Percentiles rank a stretch among this genome's conserved stretches.
Evolutionary conservation across 768 basidiomycete species (phyloP).

Genomic region (Suillus bovinus): DNA sequence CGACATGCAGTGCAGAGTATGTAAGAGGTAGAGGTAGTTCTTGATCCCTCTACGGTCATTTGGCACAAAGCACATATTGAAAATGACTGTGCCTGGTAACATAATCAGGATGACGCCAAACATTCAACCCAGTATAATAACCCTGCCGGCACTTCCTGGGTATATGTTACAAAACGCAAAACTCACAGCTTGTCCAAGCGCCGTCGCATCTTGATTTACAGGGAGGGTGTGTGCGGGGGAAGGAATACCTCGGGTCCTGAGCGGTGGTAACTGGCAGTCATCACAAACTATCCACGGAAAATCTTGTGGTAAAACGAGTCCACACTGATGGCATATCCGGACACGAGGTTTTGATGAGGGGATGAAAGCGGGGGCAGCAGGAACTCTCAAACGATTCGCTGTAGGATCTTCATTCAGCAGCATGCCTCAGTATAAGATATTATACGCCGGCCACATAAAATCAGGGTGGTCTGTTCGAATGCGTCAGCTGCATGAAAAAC

Average conservation of each 20-base stretch:
- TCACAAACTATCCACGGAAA: slow-evolving; percentile 5
- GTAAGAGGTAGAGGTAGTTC: not conserved
- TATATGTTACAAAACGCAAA: not conserved
- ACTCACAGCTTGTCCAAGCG: slow-evolving; percentile 9
- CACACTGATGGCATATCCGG: slow-evolving; percentile 4
- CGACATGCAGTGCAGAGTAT: slow-evolving; percentile 19
- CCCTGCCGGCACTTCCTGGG: not conserved
- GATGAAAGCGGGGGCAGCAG: not conserved
- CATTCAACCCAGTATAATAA: not conserved
- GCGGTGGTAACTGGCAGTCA: slow-evolving; percentile 3
- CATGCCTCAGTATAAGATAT: not conserved
- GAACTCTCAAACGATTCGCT: slow-evolving; percentile 4
- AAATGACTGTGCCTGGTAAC: not conserved
- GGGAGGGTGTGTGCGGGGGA: too few species aligned
- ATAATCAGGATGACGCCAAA: slow-evolving; percentile 3
- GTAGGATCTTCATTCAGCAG: not conserved
- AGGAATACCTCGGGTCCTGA: not conserved
- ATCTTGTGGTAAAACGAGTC: not conserved
- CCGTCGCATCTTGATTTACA: not conserved
- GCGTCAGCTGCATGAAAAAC: not conserved
- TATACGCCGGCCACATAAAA: not conserved
- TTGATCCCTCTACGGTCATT: slow-evolving; percentile 7
- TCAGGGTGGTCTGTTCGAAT: not conserved
- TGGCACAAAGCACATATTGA: slow-evolving; percentile 13
- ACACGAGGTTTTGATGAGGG: not conserved